Evolutionary conservation across 345 rosid species (phyloP), one percentile per base, ranked within the genome.

Genomic region (Turritis glabra): DNA sequence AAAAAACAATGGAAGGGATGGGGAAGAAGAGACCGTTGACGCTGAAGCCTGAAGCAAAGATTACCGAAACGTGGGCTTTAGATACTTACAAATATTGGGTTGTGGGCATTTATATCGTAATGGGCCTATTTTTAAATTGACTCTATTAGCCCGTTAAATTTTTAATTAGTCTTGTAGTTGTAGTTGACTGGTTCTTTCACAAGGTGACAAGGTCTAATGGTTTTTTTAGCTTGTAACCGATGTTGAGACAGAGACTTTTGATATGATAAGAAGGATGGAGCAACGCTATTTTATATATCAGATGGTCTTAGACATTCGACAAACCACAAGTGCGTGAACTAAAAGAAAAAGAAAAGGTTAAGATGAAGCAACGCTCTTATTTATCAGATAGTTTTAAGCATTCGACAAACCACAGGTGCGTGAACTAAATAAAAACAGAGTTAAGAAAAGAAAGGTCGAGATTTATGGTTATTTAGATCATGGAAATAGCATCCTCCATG

Each of bases 401-500:
- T 52, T 67, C 12, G 21, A 68, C 56, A 68, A 51, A 30, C 48
- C 69, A 52, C 55, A 50, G 48, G 78, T 67, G 52, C 61, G 4
- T 27, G 5, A 50, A 67, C 21, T 37, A 47, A 35, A 61, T n/a
- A 15, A 37, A 60, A 41, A 25, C 29, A 68, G 14, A 67, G 54
- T 56, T 38, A 37, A 67, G 38, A 40, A n/a, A 43, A 11, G 2
- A 15, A 21, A 47, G 64, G 64, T 8, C 14, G 30, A 43, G 25
- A 63, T 53, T 47, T 25, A 33, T 43, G 54, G 23, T 33, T 26
- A 37, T 56, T 27, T 67, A 64, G 21, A 86, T 56, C 67, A 69
- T 77, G 9, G 87, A 67, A 60, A 76, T 46, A n/a, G 80, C 76
- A 51, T 80, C 87, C 35, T 81, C 56, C 5, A 76, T 19, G 17